Evolutionary conservation across 1,139 yeast species (phyloP), one percentile per base, ranked within the genome.

Genomic region (Pichia sp.): DNA sequence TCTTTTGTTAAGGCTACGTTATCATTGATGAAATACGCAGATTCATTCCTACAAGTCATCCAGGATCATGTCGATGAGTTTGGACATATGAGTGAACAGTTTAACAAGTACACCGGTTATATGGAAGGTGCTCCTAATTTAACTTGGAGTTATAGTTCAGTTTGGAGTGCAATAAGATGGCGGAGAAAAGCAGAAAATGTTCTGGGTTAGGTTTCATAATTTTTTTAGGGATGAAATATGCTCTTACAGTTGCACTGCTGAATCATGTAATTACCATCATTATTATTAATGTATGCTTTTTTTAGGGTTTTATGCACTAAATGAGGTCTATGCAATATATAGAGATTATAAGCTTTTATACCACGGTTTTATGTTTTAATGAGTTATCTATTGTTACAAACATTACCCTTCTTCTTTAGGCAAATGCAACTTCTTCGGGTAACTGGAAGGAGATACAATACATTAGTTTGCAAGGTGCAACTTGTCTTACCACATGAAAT

Each of bases 391-490:
- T 16, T 16, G 23, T 16, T 16, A 16, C 23, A 16, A 16, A 16
- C 23, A 16, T 16, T 16, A 16, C 23, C 23, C 23, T 23, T 34
- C 36, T 34, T 34, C 36, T 11, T 38, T 9, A n/a, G 3, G 44
- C 43, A 34, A 79, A 82, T 2, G 96, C 96, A 33, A 90, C 87
- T 49, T 76, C 82, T 49, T 71, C 71, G 0, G 98, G 98, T 38
- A 92, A 70, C 55, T 65, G 64, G 64, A 90, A 88, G 8, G 90
- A 71, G 4, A 86, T 85, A 62, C 97, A 88, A 61, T 78, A 90
- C 98, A 92, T 92, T 33, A 92, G 92, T 61, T 92, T 94, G 2
- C 97, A 87, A 3, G 98, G 98, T 0, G 98, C 92, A 11, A 94
- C 98, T 60, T 81, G 81, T 58, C 98, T 77, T 11, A 94, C 98